Base-by-base conservation (phyloP, 1,139 yeast species). In the Hyphopichia wangnamkhiaoensis region DNA sequence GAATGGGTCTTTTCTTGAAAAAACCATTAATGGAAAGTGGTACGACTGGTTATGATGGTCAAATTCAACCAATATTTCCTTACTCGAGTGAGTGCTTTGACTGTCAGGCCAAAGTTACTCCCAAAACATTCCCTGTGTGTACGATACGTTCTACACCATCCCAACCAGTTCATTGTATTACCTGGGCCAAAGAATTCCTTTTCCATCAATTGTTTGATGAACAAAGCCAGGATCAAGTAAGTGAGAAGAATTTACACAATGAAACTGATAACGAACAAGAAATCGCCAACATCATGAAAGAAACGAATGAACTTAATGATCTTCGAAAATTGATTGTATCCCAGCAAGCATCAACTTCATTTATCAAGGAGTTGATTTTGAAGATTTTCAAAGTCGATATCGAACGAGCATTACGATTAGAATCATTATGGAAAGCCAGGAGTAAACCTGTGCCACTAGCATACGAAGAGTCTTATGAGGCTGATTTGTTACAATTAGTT, bases 61-160 rank as follows among this genome's bases (percentile, higher is more conserved):
- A 93, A 58, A 86, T 87, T 27, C 96, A 88, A 56, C 97, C 96
- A 2, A 91, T 94, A 40, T 76, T 79, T 46, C 95, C 96, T 1
- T 82, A 84, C 43, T 53, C 68, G 39, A 82, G 95, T 6, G 98
- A 93, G 63, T 94, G 99, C 63, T 94, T 90, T 60, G 97, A 89
- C 47, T 94, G 99, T 62, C 80, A 82, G 25, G 80, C 86, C 5
- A 89, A 91, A 54, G 94, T 82, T 27, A 82, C 95, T 0, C 96
- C 97, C 3, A 90, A 87, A 55, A 77, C 95, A 0, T 93, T 80
- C 59, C 97, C 99, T 0, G 96, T 94, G 2, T 94, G 99, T 59
- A 94, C 98, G 0, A 94, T 94, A 41, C 74, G 99, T 48, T 88
- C 96, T 8, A 93, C 98, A 0, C 99, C 98, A 0, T 88, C 96